These are phyloP conservation scores for Candida caryicola DNA, from an alignment of 805 yeast species.

Conservation along the genomic window DNA sequence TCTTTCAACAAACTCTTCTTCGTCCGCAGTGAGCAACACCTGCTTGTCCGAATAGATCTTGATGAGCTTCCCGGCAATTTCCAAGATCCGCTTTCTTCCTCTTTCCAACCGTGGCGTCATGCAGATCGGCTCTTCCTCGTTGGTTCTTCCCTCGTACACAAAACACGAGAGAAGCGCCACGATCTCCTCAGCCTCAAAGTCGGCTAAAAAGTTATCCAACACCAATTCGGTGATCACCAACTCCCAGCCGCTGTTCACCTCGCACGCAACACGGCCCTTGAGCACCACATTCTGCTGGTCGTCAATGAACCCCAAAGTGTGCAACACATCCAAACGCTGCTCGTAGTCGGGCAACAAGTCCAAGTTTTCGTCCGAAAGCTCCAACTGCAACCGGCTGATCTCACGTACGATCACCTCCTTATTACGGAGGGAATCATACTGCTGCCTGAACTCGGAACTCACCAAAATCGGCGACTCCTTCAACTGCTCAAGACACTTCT, in stretches of 20 bases:
- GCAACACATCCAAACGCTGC: conserved; percentile 76
- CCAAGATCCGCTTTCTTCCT: conserved; percentile 63
- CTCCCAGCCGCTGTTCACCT: conserved; percentile 89
- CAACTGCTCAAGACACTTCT: conserved; percentile 29
- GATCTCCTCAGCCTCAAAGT: conserved; percentile 92
- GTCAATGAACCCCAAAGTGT: conserved; percentile 79
- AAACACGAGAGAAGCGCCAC: conserved; percentile 92
- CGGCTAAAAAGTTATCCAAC: conserved; percentile 87
- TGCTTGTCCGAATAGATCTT: conserved; percentile 63
- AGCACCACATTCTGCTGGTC: conserved; percentile 69
- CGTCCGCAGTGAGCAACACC: conserved; percentile 78
- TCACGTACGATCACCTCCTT: conserved; percentile 46
- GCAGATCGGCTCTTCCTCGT: conserved; percentile 60
- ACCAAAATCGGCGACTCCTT: conserved; percentile 21
- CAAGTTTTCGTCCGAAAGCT: conserved; percentile 82
- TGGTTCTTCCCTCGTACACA: conserved; percentile 83
- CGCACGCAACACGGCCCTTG: conserved; percentile 94
- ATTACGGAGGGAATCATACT: conserved; percentile 45
- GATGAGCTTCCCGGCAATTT: conserved; percentile 63
- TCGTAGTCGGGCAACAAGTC: conserved; percentile 92
- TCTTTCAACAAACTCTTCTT: conserved; percentile 76
- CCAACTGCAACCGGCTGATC: conserved; percentile 53
- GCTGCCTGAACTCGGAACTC: conserved; percentile 44
- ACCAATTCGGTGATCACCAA: conserved; percentile 83
- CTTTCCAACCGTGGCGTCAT: conserved; percentile 76